Percentiles rank a stretch among this genome's conserved stretches.
These are phyloP conservation scores for Sphenostylis stenocarpa DNA, from an alignment of 306 rosid species.

Conservation along the genomic window DNA sequence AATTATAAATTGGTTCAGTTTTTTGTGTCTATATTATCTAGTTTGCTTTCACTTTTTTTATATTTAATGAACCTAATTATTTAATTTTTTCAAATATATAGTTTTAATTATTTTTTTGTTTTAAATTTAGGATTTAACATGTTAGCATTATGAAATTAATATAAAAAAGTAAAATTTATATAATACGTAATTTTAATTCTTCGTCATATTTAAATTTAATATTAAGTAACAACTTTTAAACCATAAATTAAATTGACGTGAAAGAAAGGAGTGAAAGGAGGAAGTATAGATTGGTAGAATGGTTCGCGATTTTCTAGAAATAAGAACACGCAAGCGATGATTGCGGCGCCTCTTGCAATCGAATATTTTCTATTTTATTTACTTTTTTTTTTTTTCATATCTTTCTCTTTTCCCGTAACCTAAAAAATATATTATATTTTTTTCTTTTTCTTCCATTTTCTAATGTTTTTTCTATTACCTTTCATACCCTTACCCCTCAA, in stretches of 20 bases:
- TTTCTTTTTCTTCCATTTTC: neutral
- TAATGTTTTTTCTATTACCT: neutral
- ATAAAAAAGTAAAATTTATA: no score
- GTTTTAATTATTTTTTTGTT: no score
- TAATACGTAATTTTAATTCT: no score
- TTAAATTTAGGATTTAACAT: no score
- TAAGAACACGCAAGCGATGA: conserved; percentile 32
- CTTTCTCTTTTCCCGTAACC: conserved; percentile 7
- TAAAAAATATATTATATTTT: neutral
- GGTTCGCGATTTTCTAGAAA: conserved; percentile 13
- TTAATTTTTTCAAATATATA: no score
- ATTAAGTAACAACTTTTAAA: no score
- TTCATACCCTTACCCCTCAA: neutral
- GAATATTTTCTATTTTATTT: conserved; percentile 20
- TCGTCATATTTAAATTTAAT: no score
- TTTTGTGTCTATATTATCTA: no score
- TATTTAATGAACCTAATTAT: no score
- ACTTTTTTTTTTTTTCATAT: neutral
- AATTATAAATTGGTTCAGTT: no score
- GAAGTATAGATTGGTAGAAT: neutral
- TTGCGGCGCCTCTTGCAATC: conserved; percentile 39
- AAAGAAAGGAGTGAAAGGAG: neutral
- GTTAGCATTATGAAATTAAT: no score
- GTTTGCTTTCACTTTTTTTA: no score
- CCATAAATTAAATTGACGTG: neutral